Evolutionary conservation across 2,329 filamentous ascomycete species (phyloP).

Genomic region (Nemania serpens): DNA sequence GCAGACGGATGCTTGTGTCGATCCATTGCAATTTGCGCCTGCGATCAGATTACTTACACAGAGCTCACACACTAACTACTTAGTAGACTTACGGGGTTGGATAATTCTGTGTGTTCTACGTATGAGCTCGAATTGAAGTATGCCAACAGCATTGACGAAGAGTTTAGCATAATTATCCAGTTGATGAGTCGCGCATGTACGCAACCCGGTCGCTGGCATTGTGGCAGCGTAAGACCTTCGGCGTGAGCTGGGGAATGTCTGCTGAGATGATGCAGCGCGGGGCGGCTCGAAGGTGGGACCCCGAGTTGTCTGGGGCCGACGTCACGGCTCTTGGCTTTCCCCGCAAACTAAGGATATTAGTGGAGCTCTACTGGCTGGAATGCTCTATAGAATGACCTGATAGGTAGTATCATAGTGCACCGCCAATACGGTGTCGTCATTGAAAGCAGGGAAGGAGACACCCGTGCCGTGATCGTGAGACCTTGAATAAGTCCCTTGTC

Average conservation of each 20-base stretch:
- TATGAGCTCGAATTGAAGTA: too few relatives aligned
- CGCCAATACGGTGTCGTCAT: conserved; percentile 21
- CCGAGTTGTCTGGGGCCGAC: conserved; percentile 15
- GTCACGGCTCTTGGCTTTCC: conserved; percentile 21
- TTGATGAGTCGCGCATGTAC: too few relatives aligned
- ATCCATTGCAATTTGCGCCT: conserved; percentile 25
- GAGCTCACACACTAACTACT: too few relatives aligned
- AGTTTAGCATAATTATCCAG: too few relatives aligned
- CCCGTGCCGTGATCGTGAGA: neutral
- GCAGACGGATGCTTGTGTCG: conserved; percentile 11
- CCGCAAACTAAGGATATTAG: conserved; percentile 18
- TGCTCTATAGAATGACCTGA: neutral
- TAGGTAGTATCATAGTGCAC: neutral
- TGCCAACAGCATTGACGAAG: too few relatives aligned
- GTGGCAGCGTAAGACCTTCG: too few relatives aligned
- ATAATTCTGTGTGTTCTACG: too few relatives aligned
- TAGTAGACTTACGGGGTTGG: too few relatives aligned
- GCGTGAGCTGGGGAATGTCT: neutral
- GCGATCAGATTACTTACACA: neutral
- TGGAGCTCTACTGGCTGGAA: neutral
- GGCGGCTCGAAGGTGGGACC: neutral
- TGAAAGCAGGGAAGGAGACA: neutral
- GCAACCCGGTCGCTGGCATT: too few relatives aligned
- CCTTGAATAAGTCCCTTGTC: conserved; percentile 3
- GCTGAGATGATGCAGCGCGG: neutral